Percentiles rank a stretch among this genome's conserved stretches.
These are phyloP conservation scores for Fusarium coffeatum DNA, from an alignment of 2,329 filamentous ascomycete genomes.

Conservation along the genomic window DNA sequence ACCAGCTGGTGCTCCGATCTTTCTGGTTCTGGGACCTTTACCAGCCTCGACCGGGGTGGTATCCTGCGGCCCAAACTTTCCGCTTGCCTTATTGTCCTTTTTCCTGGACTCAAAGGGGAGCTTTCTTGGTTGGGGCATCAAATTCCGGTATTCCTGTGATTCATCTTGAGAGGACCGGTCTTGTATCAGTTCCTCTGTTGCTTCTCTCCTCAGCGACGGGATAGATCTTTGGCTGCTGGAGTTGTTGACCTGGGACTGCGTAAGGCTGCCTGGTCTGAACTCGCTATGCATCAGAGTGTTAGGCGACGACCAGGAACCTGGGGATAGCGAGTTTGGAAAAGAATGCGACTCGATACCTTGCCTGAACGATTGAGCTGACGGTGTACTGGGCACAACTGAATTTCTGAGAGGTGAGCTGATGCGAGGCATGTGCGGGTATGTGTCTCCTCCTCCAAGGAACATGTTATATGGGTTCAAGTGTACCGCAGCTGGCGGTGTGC, in stretches of 20 bases:
- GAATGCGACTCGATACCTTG: not conserved
- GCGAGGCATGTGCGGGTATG: constrained; percentile 36
- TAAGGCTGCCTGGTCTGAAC: not conserved
- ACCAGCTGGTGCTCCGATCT: too few relatives aligned
- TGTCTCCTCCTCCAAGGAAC: constrained; percentile 24
- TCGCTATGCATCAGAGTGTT: not conserved
- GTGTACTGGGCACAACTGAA: constrained; percentile 22
- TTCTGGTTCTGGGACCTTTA: not conserved
- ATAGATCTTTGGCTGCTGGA: not conserved
- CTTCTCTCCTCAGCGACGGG: not conserved
- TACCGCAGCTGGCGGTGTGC: constrained; percentile 3
- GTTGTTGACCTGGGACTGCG: not conserved
- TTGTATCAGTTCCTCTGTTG: not conserved
- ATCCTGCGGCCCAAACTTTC: not conserved
- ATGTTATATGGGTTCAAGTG: constrained; percentile 45
- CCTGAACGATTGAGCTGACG: not conserved
- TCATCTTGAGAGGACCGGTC: not conserved
- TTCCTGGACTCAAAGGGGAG: constrained; percentile 44
- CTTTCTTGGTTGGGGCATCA: constrained; percentile 49
- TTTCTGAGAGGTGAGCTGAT: constrained; percentile 47
- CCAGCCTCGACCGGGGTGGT: not conserved
- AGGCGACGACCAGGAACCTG: not conserved
- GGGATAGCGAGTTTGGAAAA: not conserved
- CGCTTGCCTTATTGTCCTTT: not conserved
- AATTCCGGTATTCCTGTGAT: constrained; percentile 40